Evolutionary conservation across 2,329 filamentous ascomycete genomes (phyloP), one percentile per base, ranked within the genome.

Genomic region (Trichophyton simii): DNA sequence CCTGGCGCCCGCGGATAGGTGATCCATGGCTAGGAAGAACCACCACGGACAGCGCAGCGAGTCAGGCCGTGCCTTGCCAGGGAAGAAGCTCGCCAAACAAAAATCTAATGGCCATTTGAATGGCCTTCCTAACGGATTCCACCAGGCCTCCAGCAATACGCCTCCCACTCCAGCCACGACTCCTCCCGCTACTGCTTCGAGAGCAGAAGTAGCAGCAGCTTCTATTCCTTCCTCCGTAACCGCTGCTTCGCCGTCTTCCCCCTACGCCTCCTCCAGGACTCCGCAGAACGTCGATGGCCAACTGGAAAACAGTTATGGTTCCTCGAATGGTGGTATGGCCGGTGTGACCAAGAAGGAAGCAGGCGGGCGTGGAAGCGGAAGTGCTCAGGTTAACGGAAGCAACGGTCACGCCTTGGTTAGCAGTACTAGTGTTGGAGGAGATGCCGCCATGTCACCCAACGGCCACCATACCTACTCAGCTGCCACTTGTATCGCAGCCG

Each of bases 51-150:
- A 80, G 71, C 85, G 87, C 75, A 87, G 95, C 78, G 91, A 96
- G 78, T 91, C 89, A 86, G 90, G 89, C 72, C 81, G 90, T 74
- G 87, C 91, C 81, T 86, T 86, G 70, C 84, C 87, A 59, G 87
- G 86, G 67, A 89, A 86, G 79, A 85, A 86, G 73, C 78, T 86
- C 69, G 78, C 75, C 65, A 81, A 80, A 72, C 79, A 81, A 70
- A 82, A 79, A 70, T 82, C 80, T 63, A 81, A 79, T 74, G 77
- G 78, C 67, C 75, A 82, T 69, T 70, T 82, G 70, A 81, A 81
- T 73, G 79, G 77, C 66, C 75, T 72, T 68, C 70, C 76, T 61
- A 78, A 76, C 72, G 73, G 76, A 66, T 65, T 71, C 68, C 66
- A 67, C 69, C 65, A 69, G 68, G 65, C 72, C 73, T 65, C 68